Percentiles rank a stretch among this genome's conserved stretches.
phyloP scores from a whole-genome alignment of 2,329 filamentous ascomycete genomes.

The Mycosphaerelloides madeirae region DNA sequence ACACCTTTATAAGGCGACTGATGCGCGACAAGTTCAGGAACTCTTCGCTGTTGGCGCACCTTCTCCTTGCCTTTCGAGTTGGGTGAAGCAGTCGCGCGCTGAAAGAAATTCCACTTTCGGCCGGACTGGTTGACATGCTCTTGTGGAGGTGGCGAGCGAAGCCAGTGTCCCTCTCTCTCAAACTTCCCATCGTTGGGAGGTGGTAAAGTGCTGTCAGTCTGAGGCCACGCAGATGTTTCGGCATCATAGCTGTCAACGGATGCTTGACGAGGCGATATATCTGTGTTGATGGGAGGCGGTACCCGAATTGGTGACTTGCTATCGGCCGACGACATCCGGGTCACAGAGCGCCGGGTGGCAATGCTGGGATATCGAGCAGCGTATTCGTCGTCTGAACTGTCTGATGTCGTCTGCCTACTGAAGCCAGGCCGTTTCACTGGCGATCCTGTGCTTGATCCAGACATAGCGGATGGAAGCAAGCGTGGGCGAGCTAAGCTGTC shows the following conservation, averaged over 20 bases:
- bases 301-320: constrained; percentile 8
- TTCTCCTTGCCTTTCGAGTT: constrained; percentile 30
- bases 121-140: constrained; percentile 31
- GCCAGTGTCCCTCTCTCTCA: constrained; percentile 37
- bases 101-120: constrained; percentile 57
- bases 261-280: constrained; percentile 2
- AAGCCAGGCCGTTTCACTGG: constrained; percentile 12
- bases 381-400: constrained; percentile 24
- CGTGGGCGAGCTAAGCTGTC: constrained; percentile 21
- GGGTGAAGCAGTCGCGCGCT: constrained; percentile 42
- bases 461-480: constrained; percentile 30
- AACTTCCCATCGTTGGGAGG: constrained; percentile 18
- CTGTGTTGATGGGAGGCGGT: constrained; percentile 16
- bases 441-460: constrained; percentile 6
- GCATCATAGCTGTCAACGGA: constrained; percentile 15
- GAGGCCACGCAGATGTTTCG: constrained; percentile 11
- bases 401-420: constrained; percentile 15
- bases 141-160: constrained; percentile 17
- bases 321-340: constrained; percentile 14
- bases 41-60: constrained; percentile 21
- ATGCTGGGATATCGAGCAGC: constrained; percentile 10
- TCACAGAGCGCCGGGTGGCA: constrained; percentile 18
- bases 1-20: constrained; percentile 9
- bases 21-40: constrained; percentile 7
- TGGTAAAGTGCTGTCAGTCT: constrained; percentile 12